These are phyloP conservation scores for Volvox carteri DNA, from an alignment of 163 green algal species.

Conservation along the genomic window DNA sequence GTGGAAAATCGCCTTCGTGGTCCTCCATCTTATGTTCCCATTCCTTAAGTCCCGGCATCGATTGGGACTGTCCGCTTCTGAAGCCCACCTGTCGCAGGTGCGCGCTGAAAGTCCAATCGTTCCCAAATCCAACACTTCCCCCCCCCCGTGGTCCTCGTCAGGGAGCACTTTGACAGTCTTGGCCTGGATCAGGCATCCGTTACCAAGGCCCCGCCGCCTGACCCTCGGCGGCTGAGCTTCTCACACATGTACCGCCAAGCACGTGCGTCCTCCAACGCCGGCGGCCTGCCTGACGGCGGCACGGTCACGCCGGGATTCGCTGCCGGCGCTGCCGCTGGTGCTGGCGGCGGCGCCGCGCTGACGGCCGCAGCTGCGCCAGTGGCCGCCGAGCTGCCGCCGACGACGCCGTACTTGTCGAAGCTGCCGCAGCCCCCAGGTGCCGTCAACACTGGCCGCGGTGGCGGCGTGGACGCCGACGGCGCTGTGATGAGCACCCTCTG, in stretches of 20 bases:
- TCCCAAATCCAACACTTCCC: no score
- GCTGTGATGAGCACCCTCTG: constrained; percentile 12
- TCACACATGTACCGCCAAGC: constrained; percentile 39
- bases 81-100: no score
- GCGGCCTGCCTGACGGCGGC: neutral
- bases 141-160: no score
- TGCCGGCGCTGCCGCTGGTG: neutral
- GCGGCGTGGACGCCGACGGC: neutral
- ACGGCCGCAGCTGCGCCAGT: neutral
- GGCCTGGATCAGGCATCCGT: constrained; percentile 47
- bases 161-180: constrained; percentile 56
- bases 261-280: neutral
- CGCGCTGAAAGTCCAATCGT: no score
- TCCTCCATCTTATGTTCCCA: no score
- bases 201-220: constrained; percentile 11
- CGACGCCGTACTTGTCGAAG: neutral
- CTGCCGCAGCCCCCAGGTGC: constrained; percentile 6
- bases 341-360: no score
- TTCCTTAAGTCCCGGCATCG: no score
- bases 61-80: no score
- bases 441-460: constrained; percentile 20
- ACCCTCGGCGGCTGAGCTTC: constrained; percentile 44
- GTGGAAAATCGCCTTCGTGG: no score
- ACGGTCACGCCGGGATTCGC: neutral
- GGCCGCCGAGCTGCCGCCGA: neutral